Evolutionary conservation across 2,329 filamentous ascomycete species (phyloP), one percentile per base, ranked within the genome.

Genomic region (Claviceps maximensis): DNA sequence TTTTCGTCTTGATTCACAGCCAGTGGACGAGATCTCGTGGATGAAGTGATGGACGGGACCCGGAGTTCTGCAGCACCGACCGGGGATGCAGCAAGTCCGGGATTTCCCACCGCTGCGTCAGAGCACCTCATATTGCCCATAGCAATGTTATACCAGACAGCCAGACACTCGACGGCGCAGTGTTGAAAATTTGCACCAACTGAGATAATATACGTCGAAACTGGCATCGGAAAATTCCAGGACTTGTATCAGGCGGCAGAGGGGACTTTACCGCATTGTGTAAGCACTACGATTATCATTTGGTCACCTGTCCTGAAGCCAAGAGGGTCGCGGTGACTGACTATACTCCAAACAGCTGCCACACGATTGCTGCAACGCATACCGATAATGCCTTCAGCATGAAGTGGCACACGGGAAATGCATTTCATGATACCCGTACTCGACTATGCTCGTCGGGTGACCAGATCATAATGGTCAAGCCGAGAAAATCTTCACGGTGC

Each of bases 41-140:
- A n/a, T 44, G 10, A 25, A 51, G 38, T 23, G 38, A 50, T 41
- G 47, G 10, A n/a, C 19, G 48, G 38, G 49, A 19, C 49, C 31
- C 21, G 41, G 29, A 23, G 49, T 38, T 27, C 7, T 50, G 38
- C 40, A 45, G 27, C 38, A 44, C 15, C 27, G 27, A 23, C 27
- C 25, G 40, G 49, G 38, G 13, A 33, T 33, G 49, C 49, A 44
- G 49, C 49, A 50, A 33, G 38, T 36, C 49, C n/a, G 29, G 19
- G 40, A 45, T 50, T n/a, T 44, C 40, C 40, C 49, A 50, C 40
- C 49, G n/a, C 49, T 49, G 31, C 47, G 47, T 40, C 47, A 49
- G 47, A 25, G 47, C 36, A 49, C 47, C 33, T 29, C 33, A n/a
- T 7, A 19, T 40, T 47, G 47, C 33, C 21, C n/a, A 27, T 49